These are phyloP conservation scores for Erigeron canadensis DNA, from an alignment of 129 eudicot genomes.

Conservation along the genomic window DNA sequence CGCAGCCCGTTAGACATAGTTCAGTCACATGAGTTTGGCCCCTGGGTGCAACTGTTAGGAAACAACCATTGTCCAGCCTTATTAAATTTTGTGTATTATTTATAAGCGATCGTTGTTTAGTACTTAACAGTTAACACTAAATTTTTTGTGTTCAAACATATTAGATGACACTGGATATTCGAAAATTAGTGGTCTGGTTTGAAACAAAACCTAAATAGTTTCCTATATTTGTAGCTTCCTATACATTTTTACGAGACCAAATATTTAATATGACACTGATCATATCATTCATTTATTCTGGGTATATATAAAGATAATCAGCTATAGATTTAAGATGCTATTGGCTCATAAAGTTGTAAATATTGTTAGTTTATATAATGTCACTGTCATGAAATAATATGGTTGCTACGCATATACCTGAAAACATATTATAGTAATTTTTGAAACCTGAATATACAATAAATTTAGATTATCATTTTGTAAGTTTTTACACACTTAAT, in stretches of 20 bases:
- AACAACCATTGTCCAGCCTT: conserved; percentile 14
- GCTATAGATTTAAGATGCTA: too few species aligned
- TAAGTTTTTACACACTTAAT: too few species aligned
- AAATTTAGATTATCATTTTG: too few species aligned
- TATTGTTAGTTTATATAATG: too few species aligned
- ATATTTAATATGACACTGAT: too few species aligned
- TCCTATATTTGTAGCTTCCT: background rate
- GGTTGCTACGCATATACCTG: too few species aligned
- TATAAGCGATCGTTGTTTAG: background rate
- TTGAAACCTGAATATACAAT: too few species aligned
- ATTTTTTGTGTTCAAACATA: conserved; percentile 19
- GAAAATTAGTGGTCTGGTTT: background rate
- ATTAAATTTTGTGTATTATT: conserved; percentile 14
- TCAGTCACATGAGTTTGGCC: conserved; percentile 22
- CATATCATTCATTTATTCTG: too few species aligned
- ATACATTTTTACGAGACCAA: background rate
- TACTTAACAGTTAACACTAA: background rate
- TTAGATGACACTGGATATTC: conserved; percentile 2
- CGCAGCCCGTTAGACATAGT: conserved; percentile 23
- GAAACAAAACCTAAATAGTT: background rate
- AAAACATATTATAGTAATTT: too few species aligned
- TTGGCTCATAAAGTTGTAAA: too few species aligned
- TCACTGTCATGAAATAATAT: too few species aligned
- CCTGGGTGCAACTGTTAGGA: conserved; percentile 16
- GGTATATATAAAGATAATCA: too few species aligned